Evolutionary conservation across 1,284 basidiomycete species (phyloP).

Genomic region (Cerioporus squamosus): DNA sequence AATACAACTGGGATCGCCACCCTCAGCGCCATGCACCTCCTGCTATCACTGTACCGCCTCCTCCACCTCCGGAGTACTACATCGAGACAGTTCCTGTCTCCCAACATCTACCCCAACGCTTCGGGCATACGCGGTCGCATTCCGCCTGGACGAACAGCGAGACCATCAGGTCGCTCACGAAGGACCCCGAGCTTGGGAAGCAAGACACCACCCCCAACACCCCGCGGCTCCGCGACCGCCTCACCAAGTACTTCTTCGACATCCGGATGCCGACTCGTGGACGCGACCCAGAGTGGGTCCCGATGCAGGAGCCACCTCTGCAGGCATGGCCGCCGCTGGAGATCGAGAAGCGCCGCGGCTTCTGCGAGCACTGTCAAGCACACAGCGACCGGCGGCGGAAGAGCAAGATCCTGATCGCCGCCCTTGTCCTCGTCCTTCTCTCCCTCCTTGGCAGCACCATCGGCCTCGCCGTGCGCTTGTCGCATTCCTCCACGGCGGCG

Average conservation of each 20-base stretch:
- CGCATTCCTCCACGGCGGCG: slow-evolving; percentile 13
- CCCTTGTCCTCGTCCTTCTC: slow-evolving; percentile 46
- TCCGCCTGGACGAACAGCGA: slow-evolving; percentile 30
- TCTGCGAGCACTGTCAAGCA: slow-evolving; percentile 36
- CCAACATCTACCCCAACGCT: too few relatives aligned
- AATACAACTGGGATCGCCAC: slow-evolving; percentile 24
- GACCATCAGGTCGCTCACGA: slow-evolving; percentile 23
- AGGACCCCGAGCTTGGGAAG: slow-evolving; percentile 19
- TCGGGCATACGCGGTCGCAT: slow-evolving; percentile 15
- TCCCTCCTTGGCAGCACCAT: slow-evolving; percentile 46
- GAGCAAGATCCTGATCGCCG: slow-evolving; percentile 33
- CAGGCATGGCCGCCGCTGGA: slow-evolving; percentile 44
- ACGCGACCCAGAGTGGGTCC: slow-evolving; percentile 32
- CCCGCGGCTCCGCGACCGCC: slow-evolving; percentile 34
- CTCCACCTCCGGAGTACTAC: slow-evolving; percentile 24
- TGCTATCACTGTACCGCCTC: slow-evolving; percentile 26
- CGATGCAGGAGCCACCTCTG: slow-evolving; percentile 33
- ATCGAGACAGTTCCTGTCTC: slow-evolving; percentile 20
- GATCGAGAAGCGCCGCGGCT: slow-evolving; percentile 42
- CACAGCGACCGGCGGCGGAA: slow-evolving; percentile 36
- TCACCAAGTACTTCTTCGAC: slow-evolving; percentile 44
- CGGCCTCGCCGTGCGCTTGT: slow-evolving; percentile 41
- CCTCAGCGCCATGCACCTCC: slow-evolving; percentile 29
- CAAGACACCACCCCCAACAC: slow-evolving; percentile 6
- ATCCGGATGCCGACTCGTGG: slow-evolving; percentile 32